Conservation (phyloP, 2,329 filamentous ascomycete genomes). For the Chrysoporthe puriensis region DNA sequence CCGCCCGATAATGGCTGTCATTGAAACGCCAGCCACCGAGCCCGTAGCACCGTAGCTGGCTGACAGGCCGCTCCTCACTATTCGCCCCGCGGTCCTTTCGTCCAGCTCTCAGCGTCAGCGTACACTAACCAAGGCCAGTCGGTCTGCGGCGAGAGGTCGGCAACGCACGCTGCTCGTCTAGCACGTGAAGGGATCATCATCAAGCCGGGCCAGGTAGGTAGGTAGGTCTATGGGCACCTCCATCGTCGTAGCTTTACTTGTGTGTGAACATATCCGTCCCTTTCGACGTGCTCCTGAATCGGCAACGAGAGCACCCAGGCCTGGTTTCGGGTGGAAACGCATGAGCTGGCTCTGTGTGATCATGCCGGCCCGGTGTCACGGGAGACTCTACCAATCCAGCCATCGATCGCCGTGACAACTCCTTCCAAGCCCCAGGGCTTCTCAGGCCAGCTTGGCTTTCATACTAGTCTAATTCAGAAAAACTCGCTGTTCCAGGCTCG, state of each 20-base stretch:
- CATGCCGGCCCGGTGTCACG: background rate
- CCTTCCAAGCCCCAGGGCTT: background rate
- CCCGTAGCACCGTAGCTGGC: background rate
- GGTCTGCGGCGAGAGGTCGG: background rate
- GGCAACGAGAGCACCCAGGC: background rate
- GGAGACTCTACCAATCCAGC: too few relatives aligned
- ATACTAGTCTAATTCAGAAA: background rate
- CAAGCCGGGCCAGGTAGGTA: background rate
- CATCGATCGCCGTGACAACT: background rate
- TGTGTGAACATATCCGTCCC: background rate
- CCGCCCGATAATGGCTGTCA: background rate
- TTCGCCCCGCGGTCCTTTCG: background rate
- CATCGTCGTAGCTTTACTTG: background rate
- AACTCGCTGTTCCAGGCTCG: background rate
- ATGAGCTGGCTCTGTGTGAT: background rate
- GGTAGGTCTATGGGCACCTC: background rate
- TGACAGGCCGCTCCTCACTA: background rate
- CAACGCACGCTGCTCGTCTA: background rate
- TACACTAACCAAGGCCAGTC: background rate
- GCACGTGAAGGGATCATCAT: background rate
- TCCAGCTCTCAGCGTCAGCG: background rate
- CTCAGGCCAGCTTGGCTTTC: background rate
- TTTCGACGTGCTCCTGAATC: background rate
- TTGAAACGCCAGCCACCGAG: background rate
- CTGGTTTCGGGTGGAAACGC: background rate